Base-by-base conservation (phyloP, 2,329 filamentous ascomycete species). In the Ceratocystis papillata region DNA sequence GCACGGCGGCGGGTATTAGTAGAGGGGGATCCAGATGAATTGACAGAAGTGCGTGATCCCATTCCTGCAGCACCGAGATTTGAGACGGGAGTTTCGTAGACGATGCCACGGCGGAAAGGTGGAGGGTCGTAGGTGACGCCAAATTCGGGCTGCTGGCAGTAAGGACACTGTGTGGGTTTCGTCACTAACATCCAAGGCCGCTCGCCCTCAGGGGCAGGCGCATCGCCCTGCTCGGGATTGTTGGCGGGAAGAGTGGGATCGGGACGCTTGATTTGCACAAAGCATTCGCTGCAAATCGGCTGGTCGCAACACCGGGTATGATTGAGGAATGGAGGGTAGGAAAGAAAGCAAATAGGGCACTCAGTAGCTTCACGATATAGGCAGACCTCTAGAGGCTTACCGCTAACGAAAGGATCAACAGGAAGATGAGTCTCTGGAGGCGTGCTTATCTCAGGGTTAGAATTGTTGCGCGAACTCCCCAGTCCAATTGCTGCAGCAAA, bases 251-350 rank as follows among this genome's bases (percentile, higher is more conserved):
- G 85, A 74, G 96, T 90, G 8, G 91, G 92, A 70, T 99, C 93
- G 3, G 91, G 87, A 53, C 94, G 85, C 75, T 96, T 97, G 74
- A 99, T 99, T 75, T 99, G 94, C 3, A 99, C 94, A 72, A 99
- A 99, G 75, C 94, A 99, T 77, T 99, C 94, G 53, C 92, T 97
- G 77, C 94, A 99, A 69, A 99, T 97, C 5, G 89, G 82, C 74
- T 99, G 94, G 71, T 96, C 91, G 75, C 94, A 99, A 74, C 94
- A 99, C 70, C 94, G 82, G 0, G 94, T 99, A 70, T 87, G 88
- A 76, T 99, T 99, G 37, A 99, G 81, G 73, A 95, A 95, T 2
- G 91, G 91, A 0, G 94, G 94, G 70, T 97, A 99, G 71, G 91
- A 95, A 64, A 97, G 80, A 74, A 97, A 96, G 78, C 94, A 99